phyloP scores from a whole-genome alignment of 2,329 filamentous ascomycete species.

The Monilinia fructicola region DNA sequence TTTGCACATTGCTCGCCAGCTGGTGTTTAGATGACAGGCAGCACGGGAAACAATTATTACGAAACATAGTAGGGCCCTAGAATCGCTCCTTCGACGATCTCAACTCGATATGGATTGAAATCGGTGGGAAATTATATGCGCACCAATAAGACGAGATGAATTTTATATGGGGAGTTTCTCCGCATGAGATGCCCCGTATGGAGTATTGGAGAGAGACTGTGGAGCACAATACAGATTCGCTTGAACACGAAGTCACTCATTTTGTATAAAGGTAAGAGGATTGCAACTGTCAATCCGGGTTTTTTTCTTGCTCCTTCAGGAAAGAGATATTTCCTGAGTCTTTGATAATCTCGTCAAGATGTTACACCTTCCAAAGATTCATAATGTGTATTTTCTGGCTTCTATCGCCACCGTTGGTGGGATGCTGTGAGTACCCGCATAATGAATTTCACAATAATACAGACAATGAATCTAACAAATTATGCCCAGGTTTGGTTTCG shows the following conservation, averaged over 20 bases:
- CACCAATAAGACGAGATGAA: background rate
- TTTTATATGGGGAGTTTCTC: background rate
- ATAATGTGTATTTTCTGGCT: conserved; percentile 32
- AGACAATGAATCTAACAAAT: background rate
- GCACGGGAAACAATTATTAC: background rate
- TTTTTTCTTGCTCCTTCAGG: background rate
- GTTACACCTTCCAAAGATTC: conserved; percentile 28
- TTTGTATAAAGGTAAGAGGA: conserved; percentile 7
- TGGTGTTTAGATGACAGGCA: background rate
- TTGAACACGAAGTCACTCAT: background rate
- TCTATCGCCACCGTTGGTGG: conserved; percentile 28
- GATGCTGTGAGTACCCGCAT: conserved; percentile 25
- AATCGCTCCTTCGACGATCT: conserved; percentile 1
- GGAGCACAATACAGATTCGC: background rate
- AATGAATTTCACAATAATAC: background rate
- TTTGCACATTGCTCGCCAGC: background rate
- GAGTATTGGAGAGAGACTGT: background rate
- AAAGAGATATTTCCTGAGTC: background rate
- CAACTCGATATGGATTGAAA: background rate
- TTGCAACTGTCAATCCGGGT: background rate
- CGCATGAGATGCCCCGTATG: background rate
- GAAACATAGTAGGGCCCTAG: background rate
- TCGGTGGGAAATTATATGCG: conserved; percentile 5
- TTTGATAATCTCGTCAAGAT: conserved; percentile 24
- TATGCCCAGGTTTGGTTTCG: conserved; percentile 43